Conservation (phyloP, 768 basidiomycete species). For the Glaciozyma antarctica region DNA sequence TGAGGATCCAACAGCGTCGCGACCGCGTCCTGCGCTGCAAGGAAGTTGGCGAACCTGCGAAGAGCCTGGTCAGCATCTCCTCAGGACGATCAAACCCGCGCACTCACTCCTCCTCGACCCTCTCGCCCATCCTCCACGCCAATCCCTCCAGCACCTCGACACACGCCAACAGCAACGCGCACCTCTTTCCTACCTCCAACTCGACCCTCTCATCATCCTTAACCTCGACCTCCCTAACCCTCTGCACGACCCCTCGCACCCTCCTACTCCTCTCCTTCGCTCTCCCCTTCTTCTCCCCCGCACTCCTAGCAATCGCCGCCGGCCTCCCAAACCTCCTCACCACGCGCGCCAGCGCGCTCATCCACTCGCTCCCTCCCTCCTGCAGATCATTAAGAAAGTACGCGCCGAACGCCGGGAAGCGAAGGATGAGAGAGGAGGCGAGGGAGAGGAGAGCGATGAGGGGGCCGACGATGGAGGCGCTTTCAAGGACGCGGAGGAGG, state of each 20-base stretch:
- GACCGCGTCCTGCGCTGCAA: background rate
- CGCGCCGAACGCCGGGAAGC: constrained; percentile 8
- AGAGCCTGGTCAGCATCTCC: background rate
- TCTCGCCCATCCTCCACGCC: constrained; percentile 12
- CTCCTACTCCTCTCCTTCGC: constrained; percentile 1
- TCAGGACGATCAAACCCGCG: background rate
- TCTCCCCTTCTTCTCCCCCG: background rate
- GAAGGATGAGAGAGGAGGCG: constrained; percentile 12
- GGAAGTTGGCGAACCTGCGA: constrained; percentile 9
- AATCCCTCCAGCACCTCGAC: constrained; percentile 21
- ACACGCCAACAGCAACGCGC: background rate
- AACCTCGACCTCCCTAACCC: background rate
- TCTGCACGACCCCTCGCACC: background rate
- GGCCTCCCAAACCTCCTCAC: constrained; percentile 10
- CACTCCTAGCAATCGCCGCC: background rate
- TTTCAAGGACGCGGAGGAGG: constrained; percentile 10
- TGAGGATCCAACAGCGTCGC: constrained; percentile 24
- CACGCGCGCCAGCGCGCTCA: constrained; percentile 1
- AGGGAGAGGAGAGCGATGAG: constrained; percentile 20
- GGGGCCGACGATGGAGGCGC: constrained; percentile 11
- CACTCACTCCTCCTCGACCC: constrained; percentile 8
- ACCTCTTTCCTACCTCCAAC: constrained; percentile 11
- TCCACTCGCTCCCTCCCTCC: too few relatives aligned
- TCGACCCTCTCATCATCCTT: background rate
- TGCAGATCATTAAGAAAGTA: background rate